phyloP scores from a whole-genome alignment of 2,329 filamentous ascomycete genomes.

The Rutstroemia sp. region DNA sequence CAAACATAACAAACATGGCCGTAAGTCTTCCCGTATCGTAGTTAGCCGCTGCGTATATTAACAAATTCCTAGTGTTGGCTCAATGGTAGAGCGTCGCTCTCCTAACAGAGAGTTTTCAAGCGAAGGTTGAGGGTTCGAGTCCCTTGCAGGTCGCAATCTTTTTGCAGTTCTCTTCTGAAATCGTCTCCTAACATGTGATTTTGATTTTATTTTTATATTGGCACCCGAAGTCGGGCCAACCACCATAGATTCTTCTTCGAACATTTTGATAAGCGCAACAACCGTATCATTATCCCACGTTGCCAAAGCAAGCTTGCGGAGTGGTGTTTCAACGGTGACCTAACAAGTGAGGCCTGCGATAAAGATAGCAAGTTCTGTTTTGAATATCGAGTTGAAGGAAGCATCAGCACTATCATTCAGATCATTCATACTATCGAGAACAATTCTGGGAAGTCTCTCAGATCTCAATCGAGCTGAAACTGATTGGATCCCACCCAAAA shows the following conservation, averaged over 20 bases:
- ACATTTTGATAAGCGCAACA: background rate
- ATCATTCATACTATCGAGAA: background rate
- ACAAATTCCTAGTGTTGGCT: slow-evolving; percentile 25
- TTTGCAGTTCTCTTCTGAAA: background rate
- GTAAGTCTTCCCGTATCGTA: no score
- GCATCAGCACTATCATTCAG: background rate
- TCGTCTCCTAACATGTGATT: background rate
- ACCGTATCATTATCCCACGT: background rate
- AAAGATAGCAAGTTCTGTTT: background rate
- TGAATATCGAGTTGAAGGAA: background rate
- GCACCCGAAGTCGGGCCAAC: background rate
- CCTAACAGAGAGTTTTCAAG: slow-evolving; percentile 27
- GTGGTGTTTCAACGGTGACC: background rate
- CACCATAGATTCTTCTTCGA: background rate
- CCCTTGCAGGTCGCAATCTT: slow-evolving; percentile 24
- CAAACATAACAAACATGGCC: no score
- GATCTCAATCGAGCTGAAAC: background rate
- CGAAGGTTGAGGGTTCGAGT: slow-evolving; percentile 31
- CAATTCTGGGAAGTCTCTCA: background rate
- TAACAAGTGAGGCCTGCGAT: background rate
- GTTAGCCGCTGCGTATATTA: no score
- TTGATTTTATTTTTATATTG: background rate
- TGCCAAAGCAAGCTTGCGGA: background rate
- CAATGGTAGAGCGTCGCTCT: slow-evolving; percentile 40
- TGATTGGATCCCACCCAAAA: background rate